Evolutionary conservation across 169 alveolate genomes (phyloP).

Genomic region (Babesia bovis): DNA sequence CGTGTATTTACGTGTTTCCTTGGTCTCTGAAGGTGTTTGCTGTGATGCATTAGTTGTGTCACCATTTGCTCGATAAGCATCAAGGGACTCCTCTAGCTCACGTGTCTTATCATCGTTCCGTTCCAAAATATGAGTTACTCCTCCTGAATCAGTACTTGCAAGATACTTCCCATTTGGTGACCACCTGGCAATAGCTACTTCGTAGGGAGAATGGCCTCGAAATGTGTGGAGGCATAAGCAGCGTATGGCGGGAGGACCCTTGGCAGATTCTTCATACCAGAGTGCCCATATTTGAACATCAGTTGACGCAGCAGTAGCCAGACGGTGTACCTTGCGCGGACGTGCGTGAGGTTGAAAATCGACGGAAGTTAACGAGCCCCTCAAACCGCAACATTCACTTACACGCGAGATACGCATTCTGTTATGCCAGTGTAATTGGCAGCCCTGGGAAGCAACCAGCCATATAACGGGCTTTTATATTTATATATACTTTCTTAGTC

Average conservation of each 20-base stretch:
- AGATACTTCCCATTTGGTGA: slow-evolving; percentile 63
- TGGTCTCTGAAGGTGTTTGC: slow-evolving; percentile 19
- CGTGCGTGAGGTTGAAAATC: slow-evolving; percentile 69
- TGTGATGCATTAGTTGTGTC: background rate
- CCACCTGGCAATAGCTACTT: slow-evolving; percentile 64
- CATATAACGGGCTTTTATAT: background rate
- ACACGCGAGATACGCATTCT: slow-evolving; percentile 60
- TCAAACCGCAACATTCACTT: slow-evolving; percentile 59
- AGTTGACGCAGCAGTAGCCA: slow-evolving; percentile 64
- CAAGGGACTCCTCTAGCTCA: slow-evolving; percentile 26
- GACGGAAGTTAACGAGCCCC: slow-evolving; percentile 61
- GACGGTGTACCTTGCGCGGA: slow-evolving; percentile 35
- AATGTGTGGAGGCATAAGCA: slow-evolving; percentile 59
- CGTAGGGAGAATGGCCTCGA: slow-evolving; percentile 63
- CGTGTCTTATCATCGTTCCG: slow-evolving; percentile 46
- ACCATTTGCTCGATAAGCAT: background rate
- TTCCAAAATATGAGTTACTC: slow-evolving; percentile 49
- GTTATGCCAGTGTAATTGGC: background rate
- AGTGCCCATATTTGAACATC: slow-evolving; percentile 67
- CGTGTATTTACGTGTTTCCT: slow-evolving; percentile 44
- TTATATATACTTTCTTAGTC: background rate
- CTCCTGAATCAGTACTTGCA: slow-evolving; percentile 69
- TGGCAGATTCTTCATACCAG: slow-evolving; percentile 20
- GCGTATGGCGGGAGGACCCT: slow-evolving; percentile 10
- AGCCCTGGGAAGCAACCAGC: background rate